Conservation (phyloP, 2,329 filamentous ascomycete genomes). For the Talaromyces sp. region DNA sequence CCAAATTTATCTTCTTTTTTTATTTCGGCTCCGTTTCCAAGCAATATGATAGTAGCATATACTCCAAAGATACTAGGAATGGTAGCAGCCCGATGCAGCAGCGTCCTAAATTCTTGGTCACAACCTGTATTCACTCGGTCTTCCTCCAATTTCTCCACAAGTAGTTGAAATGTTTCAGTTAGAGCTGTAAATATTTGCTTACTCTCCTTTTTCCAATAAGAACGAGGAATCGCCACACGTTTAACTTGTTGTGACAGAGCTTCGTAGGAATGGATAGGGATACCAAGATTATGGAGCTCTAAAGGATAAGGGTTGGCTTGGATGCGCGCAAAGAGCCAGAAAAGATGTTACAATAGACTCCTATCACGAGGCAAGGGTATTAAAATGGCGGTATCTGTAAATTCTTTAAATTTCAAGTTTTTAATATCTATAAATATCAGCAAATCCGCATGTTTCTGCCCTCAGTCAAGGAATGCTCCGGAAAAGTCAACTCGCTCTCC, state of each 20-base stretch:
- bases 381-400: too few species aligned
- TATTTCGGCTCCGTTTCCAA: not conserved
- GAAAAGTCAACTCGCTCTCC: not conserved
- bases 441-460: not conserved
- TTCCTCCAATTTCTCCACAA: not conserved
- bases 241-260: not conserved
- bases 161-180: not conserved
- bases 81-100: not conserved
- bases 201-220: not conserved
- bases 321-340: too few species aligned
- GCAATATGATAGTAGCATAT: not conserved
- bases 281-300: not conserved
- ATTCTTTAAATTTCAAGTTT: too few species aligned
- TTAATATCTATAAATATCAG: not conserved
- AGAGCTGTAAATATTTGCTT: not conserved
- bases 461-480: not conserved
- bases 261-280: not conserved
- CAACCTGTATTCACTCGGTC: not conserved
- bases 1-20: not conserved
- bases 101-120: not conserved
- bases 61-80: not conserved
- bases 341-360: too few species aligned
- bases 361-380: too few species aligned
- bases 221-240: not conserved
- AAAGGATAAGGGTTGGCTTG: not conserved